Evolutionary conservation across 1,284 basidiomycete species (phyloP).

Genomic region (Rhodotorula sp.): DNA sequence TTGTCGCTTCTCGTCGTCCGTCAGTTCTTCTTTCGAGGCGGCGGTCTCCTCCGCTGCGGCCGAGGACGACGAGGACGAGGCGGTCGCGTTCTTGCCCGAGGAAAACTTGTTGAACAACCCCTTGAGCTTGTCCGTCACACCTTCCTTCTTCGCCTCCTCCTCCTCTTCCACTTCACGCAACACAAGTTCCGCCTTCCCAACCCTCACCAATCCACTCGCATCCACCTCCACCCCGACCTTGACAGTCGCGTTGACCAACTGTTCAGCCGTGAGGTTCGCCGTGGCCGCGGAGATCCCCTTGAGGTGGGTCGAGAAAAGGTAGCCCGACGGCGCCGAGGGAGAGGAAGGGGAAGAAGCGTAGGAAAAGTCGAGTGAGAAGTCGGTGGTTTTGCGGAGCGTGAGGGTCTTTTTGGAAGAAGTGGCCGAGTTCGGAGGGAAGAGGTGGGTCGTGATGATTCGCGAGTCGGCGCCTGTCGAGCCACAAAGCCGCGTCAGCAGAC

Average conservation of each 20-base stretch:
- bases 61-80: constrained; percentile 11
- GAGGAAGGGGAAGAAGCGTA: constrained; percentile 20
- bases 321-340: constrained; percentile 52
- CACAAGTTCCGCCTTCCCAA: constrained; percentile 64
- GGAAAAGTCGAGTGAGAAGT: constrained; percentile 63
- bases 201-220: constrained; percentile 72
- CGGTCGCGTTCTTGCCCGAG: constrained; percentile 50
- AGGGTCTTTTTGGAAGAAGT: constrained; percentile 76
- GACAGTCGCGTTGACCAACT: constrained; percentile 65
- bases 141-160: constrained; percentile 60
- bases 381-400: constrained; percentile 74
- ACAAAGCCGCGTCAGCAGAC: background rate
- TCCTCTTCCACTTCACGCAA: constrained; percentile 71
- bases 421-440: constrained; percentile 74
- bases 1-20: constrained; percentile 50
- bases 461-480: constrained; percentile 51
- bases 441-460: constrained; percentile 65
- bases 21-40: background rate
- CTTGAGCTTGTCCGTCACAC: constrained; percentile 68
- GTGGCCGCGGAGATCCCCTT: constrained; percentile 68
- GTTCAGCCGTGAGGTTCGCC: constrained; percentile 71
- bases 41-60: constrained; percentile 49
- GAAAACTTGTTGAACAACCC: constrained; percentile 63
- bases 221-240: constrained; percentile 77
- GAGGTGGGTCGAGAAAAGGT: constrained; percentile 67